Evolutionary conservation across 2,329 filamentous ascomycete species (phyloP).

Genomic region (Paecilomyces variotii): DNA sequence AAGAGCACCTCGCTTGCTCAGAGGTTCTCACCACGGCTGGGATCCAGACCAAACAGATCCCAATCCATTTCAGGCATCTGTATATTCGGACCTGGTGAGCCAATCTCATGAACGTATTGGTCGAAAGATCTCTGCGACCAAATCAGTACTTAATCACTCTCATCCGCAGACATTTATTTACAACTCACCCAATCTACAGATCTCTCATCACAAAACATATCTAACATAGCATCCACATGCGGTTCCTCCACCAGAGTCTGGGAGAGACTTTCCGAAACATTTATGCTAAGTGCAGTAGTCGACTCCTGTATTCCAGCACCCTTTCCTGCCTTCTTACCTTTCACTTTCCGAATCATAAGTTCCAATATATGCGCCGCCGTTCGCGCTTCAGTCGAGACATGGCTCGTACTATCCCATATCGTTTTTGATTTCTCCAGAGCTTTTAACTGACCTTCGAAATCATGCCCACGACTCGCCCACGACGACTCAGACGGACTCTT

Average conservation of each 20-base stretch:
- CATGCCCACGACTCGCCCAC: neutral
- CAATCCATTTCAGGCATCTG: neutral
- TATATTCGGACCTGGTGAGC: neutral
- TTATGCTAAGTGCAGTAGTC: neutral
- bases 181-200: neutral
- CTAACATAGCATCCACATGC: neutral
- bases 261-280: neutral
- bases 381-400: slow-evolving; percentile 6
- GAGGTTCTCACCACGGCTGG: neutral
- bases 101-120: neutral
- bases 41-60: neutral
- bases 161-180: neutral
- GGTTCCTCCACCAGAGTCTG: neutral
- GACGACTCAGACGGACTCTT: neutral
- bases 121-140: neutral
- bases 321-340: neutral
- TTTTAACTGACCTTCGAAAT: slow-evolving; percentile 3
- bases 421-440: slow-evolving; percentile 8
- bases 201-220: neutral
- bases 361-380: slow-evolving; percentile 9
- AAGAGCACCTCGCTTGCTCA: neutral
- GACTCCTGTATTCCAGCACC: neutral
- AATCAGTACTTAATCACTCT: neutral
- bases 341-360: slow-evolving; percentile 11
- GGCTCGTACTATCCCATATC: slow-evolving; percentile 8